Base-by-base conservation (phyloP, 164 flowering plant genomes). In the Nymphaea thermarum region DNA sequence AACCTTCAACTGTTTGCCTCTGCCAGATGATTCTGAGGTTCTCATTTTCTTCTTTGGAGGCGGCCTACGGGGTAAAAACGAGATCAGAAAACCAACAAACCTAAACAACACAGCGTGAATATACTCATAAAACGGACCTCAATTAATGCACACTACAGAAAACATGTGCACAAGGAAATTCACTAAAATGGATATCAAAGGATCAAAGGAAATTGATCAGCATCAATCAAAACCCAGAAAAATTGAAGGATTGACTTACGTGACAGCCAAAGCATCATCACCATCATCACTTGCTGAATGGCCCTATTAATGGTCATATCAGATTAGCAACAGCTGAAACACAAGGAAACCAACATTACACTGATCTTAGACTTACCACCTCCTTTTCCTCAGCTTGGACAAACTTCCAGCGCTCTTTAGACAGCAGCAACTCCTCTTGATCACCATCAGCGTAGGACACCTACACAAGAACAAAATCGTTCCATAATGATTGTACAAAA, bases 401-500 rank as follows among this genome's bases (percentile, higher is more conserved):
- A 45, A 82, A 45, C 68, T 77, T 72, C 89, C 89, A 91, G 60
- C 18, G 68, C 73, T 93, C 83, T 66, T 71, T 75, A 53, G 69
- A 76, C 25, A 93, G 91, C 70, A 71, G 65, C 68, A 93, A 70
- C 43, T 62, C 68, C 74, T 93, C 98, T 68, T 66, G 64, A 70
- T 93, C 98, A 25, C 94, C 97, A 73, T 93, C 98, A 77, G 0
- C 41, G 73, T 93, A 93, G 6, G 70, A 6, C 62, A 93, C 82
- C 98, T 93, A 67, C 47, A 71, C 18, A 62, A 55, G n/a, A 62
- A 41, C 42, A 62, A 17, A 62, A 55, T 10, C 2, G 16, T 17
- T 62, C n/a, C 25, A 62, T 8, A 17, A 17, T 11, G 42, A 17
- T 62, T 62, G 7, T 17, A 17, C 7, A 17, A 62, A 17, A 11